phyloP scores from a whole-genome alignment of 2,329 filamentous ascomycete species.

The Penicillium aurantiogriseum region DNA sequence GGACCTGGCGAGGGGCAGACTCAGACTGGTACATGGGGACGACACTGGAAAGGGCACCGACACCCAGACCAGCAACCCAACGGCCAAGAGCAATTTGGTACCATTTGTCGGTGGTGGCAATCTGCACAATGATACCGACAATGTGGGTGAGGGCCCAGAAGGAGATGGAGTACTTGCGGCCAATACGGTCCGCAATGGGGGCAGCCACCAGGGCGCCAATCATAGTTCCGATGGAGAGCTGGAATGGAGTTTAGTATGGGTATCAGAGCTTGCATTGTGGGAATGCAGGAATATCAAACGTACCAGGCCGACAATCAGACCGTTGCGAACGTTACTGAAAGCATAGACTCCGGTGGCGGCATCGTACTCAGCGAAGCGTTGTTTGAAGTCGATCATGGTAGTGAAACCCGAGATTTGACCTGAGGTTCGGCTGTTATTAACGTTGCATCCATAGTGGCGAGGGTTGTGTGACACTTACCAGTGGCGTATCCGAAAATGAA shows the following conservation, averaged over 20 bases:
- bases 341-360: conserved; percentile 32
- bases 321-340: conserved; percentile 47
- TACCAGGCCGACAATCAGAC: conserved; percentile 47
- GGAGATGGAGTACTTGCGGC: conserved; percentile 47
- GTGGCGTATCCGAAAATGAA: conserved; percentile 49
- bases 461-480: conserved; percentile 27
- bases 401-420: conserved; percentile 49
- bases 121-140: conserved; percentile 49
- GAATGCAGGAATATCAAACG: conserved; percentile 8
- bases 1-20: conserved; percentile 47
- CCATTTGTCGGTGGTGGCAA: conserved; percentile 43
- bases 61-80: conserved; percentile 48
- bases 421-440: conserved; percentile 14
- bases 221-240: conserved; percentile 48
- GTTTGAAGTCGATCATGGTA: conserved; percentile 48
- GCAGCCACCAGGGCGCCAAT: conserved; percentile 45
- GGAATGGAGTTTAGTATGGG: conserved; percentile 10
- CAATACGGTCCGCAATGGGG: conserved; percentile 47
- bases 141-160: conserved; percentile 47
- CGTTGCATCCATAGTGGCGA: neutral
- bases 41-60: conserved; percentile 48
- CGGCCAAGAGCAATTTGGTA: conserved; percentile 48
- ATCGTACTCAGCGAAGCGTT: conserved; percentile 40
- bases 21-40: conserved; percentile 52
- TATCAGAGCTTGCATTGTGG: neutral